These are phyloP conservation scores for Neopestalotiopsis sp. DNA, from an alignment of 2,329 filamentous ascomycete genomes.

Conservation along the genomic window DNA sequence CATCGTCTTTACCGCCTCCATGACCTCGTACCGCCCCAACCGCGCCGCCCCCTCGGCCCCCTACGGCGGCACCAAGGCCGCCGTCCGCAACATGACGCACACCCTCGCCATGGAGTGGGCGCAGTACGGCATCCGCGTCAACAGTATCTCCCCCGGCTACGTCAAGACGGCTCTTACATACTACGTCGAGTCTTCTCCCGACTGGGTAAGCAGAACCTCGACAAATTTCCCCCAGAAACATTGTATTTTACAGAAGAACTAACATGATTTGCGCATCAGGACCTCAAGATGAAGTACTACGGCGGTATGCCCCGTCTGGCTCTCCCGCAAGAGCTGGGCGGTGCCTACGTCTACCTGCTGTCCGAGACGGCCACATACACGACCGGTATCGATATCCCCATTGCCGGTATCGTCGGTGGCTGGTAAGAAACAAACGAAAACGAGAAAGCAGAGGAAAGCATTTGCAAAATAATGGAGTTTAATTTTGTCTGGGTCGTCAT, in stretches of 20 bases:
- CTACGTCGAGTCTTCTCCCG: constrained; percentile 55
- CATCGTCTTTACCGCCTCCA: constrained; percentile 52
- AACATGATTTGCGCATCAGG: constrained; percentile 24
- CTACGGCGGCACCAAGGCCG: constrained; percentile 52
- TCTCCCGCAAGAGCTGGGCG: constrained; percentile 57
- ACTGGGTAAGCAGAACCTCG: constrained; percentile 44
- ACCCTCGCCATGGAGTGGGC: constrained; percentile 54
- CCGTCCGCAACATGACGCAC: constrained; percentile 45
- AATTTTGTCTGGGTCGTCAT: not conserved
- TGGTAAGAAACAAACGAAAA: constrained; percentile 18
- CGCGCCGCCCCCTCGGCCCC: constrained; percentile 56
- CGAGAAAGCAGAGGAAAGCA: not conserved
- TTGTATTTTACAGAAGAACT: not conserved
- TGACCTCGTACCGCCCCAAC: constrained; percentile 55
- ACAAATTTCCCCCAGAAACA: too few relatives aligned
- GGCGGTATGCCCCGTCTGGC: constrained; percentile 62
- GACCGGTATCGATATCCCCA: constrained; percentile 55
- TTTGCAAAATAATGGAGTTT: not conserved
- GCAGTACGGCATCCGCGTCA: constrained; percentile 51
- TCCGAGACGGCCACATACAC: constrained; percentile 58
- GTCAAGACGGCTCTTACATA: constrained; percentile 53
- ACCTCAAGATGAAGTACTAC: constrained; percentile 62
- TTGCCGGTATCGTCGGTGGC: constrained; percentile 42
- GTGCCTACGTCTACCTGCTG: constrained; percentile 63
- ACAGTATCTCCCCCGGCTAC: constrained; percentile 51